These are phyloP conservation scores for Solanum pennellii DNA, from an alignment of 257 asterid species.

Conservation along the genomic window DNA sequence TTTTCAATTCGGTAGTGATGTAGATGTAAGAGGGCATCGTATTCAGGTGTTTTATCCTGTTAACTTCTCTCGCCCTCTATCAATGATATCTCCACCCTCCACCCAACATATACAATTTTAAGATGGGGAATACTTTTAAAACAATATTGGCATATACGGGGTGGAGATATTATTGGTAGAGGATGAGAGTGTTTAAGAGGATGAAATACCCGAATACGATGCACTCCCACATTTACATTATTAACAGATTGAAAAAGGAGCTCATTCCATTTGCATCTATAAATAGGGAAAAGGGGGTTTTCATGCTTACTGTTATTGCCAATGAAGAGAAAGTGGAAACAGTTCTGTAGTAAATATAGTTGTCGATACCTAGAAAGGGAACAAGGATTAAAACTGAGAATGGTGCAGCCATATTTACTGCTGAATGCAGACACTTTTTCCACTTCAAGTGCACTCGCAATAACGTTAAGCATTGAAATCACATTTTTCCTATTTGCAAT, in stretches of 20 bases:
- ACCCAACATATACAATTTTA: no score
- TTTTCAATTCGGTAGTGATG: neutral
- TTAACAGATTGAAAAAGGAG: neutral
- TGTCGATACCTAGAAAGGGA: neutral
- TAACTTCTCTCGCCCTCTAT: no score
- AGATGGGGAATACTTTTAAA: no score
- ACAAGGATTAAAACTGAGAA: neutral
- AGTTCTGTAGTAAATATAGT: neutral
- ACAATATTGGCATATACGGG: neutral
- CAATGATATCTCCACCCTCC: no score
- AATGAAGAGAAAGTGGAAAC: neutral
- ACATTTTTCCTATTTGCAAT: neutral
- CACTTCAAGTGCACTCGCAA: no score
- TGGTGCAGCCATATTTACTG: neutral
- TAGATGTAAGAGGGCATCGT: no score
- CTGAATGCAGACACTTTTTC: neutral
- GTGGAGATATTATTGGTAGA: neutral
- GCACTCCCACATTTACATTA: neutral
- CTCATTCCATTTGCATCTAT: neutral
- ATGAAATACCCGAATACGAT: neutral
- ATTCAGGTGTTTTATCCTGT: no score
- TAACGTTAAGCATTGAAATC: neutral
- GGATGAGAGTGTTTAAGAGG: neutral
- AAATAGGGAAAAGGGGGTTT: neutral
- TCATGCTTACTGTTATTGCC: neutral